Conservation (phyloP, 2,329 filamentous ascomycete species). For the Aspergillus sojae region DNA sequence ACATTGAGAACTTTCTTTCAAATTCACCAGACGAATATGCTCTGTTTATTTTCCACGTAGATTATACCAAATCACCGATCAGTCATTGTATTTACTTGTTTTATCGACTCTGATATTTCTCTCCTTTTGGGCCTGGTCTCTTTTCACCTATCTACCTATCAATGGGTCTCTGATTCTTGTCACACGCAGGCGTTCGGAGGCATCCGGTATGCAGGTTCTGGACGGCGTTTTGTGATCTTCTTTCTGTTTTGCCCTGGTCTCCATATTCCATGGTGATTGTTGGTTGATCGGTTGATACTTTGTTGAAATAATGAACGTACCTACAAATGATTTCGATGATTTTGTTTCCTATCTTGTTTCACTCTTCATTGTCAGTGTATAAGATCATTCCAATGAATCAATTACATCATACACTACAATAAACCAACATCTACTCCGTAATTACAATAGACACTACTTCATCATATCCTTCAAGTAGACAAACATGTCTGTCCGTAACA, state of each 20-base stretch:
- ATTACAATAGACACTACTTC: too few species aligned
- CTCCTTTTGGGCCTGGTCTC: slow-evolving; percentile 10
- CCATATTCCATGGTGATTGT: background rate
- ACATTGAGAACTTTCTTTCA: slow-evolving; percentile 4
- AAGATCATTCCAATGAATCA: background rate
- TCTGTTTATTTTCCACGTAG: slow-evolving; percentile 5
- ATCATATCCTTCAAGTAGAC: background rate
- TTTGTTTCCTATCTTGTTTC: background rate
- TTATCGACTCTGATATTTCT: slow-evolving; percentile 13
- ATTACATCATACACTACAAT: background rate
- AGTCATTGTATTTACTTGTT: slow-evolving; percentile 17
- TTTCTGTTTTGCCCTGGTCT: background rate
- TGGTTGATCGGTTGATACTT: background rate
- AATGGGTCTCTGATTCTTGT: slow-evolving; percentile 10
- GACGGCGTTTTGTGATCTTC: slow-evolving; percentile 16
- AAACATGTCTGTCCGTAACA: background rate
- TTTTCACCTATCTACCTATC: background rate
- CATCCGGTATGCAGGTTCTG: slow-evolving; percentile 20
- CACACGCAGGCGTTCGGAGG: slow-evolving; percentile 21
- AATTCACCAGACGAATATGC: slow-evolving; percentile 8
- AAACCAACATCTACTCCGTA: background rate
- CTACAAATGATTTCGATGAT: background rate
- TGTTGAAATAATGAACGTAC: slow-evolving; percentile 4
- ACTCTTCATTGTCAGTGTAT: background rate
- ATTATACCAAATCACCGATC: slow-evolving; percentile 6